Percentiles rank a stretch among this genome's conserved stretches.
phyloP scores from a whole-genome alignment of 495 filamentous ascomycete genomes.

The Penicillium lividum region DNA sequence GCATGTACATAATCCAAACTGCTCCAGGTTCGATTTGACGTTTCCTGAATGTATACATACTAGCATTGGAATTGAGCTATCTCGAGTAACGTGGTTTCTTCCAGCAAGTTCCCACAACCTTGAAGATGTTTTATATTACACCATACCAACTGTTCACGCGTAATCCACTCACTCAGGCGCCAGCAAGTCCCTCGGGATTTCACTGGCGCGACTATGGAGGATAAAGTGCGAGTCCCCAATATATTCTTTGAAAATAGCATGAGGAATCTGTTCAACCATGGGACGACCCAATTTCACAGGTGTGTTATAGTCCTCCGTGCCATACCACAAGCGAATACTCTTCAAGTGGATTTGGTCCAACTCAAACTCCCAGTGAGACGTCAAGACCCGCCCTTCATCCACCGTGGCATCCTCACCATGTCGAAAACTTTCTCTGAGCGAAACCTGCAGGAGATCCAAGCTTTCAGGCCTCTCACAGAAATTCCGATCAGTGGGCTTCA shows the following conservation, averaged over 20 bases:
- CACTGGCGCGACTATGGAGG: conserved; percentile 1
- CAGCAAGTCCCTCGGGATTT: conserved; percentile 9
- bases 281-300: conserved; percentile 6
- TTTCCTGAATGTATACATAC: too few species aligned
- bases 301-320: conserved; percentile 7
- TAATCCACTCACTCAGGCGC: not conserved
- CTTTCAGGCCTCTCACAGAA: conserved; percentile 5
- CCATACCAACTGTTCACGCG: not conserved
- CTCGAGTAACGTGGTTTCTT: too few species aligned
- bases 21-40: too few species aligned
- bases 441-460: not conserved
- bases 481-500: conserved; percentile 3
- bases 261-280: conserved; percentile 8
- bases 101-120: too few species aligned
- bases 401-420: conserved; percentile 3
- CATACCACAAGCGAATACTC: conserved; percentile 11
- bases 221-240: conserved; percentile 9
- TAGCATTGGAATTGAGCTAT: too few species aligned
- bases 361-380: conserved; percentile 14
- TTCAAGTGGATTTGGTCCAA: not conserved
- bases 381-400: conserved; percentile 7
- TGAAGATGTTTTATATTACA: not conserved
- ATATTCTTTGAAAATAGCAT: conserved; percentile 6
- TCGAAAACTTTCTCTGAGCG: conserved; percentile 5
- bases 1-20: too few species aligned